phyloP scores from a whole-genome alignment of 306 rosid genomes.

The Quercus bicolor region DNA sequence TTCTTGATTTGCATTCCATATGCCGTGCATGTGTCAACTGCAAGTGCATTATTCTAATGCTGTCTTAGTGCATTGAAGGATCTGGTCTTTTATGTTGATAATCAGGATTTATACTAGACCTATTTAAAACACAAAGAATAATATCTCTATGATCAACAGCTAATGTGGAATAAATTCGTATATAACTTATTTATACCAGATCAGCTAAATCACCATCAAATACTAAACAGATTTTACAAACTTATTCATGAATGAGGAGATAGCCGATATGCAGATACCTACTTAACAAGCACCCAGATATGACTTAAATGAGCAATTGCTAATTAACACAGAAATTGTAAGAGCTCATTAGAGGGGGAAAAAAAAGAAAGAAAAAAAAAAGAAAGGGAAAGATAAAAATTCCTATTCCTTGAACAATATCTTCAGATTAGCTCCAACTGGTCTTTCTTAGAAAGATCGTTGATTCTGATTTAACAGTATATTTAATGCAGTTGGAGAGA shows the following conservation, averaged over 20 bases:
- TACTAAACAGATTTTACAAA: constrained; percentile 1
- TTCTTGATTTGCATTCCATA: constrained; percentile 29
- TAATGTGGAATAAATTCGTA: constrained; percentile 26
- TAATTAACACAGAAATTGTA: constrained; percentile 21
- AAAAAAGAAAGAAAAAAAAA: constrained; percentile 4
- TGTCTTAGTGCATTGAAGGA: constrained; percentile 13
- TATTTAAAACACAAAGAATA: constrained; percentile 33
- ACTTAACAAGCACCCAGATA: constrained; percentile 17
- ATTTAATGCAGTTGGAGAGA: constrained; percentile 54
- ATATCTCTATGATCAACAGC: constrained; percentile 30
- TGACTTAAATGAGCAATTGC: constrained; percentile 23
- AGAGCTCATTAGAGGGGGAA: background rate
- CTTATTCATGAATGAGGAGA: constrained; percentile 16
- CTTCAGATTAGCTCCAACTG: constrained; percentile 43
- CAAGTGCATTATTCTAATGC: constrained; percentile 41
- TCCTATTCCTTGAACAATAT: constrained; percentile 48
- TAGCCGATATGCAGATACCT: constrained; percentile 29
- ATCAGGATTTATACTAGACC: constrained; percentile 8
- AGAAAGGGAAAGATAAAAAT: background rate
- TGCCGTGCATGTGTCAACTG: constrained; percentile 42
- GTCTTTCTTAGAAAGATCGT: constrained; percentile 39
- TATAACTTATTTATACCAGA: background rate
- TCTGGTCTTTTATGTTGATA: constrained; percentile 20
- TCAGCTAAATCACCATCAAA: constrained; percentile 23
- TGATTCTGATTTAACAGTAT: constrained; percentile 65